Conservation (phyloP, 2,329 filamentous ascomycete species). For the Claviceps sorghi region DNA sequence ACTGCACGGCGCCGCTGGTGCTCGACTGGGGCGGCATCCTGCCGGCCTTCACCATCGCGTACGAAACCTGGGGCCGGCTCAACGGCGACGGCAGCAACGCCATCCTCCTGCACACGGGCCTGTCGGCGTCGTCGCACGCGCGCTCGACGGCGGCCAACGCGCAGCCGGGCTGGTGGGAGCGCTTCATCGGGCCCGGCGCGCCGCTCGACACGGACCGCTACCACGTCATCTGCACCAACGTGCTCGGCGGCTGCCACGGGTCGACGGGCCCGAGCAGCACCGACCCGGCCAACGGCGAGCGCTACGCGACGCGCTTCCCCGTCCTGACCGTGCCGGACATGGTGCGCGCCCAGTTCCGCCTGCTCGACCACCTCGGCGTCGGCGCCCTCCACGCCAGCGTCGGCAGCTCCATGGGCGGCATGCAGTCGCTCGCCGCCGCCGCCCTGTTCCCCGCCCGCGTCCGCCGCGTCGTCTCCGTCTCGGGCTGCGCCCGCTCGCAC, state of each 20-base stretch:
- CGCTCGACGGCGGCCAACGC: slow-evolving; percentile 79
- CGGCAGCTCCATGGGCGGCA: slow-evolving; percentile 94
- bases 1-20: slow-evolving; percentile 57
- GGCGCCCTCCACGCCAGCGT: slow-evolving; percentile 77
- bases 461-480: slow-evolving; percentile 71
- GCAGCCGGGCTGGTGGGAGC: slow-evolving; percentile 96
- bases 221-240: slow-evolving; percentile 91
- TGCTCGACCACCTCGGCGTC: slow-evolving; percentile 69
- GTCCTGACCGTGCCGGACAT: slow-evolving; percentile 95
- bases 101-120: slow-evolving; percentile 81
- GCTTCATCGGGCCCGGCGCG: slow-evolving; percentile 79
- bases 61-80: slow-evolving; percentile 79
- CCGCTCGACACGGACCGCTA: slow-evolving; percentile 85
- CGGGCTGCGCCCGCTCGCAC: slow-evolving; percentile 84
- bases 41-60: slow-evolving; percentile 76
- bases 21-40: slow-evolving; percentile 94
- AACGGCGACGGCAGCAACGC: slow-evolving; percentile 74
- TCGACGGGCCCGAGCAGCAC: slow-evolving; percentile 81
- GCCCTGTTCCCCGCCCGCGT: slow-evolving; percentile 72
- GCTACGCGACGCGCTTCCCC: slow-evolving; percentile 87
- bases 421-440: slow-evolving; percentile 86
- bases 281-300: slow-evolving; percentile 75
- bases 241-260: slow-evolving; percentile 89
- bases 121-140: slow-evolving; percentile 94
- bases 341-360: slow-evolving; percentile 86